Evolutionary conservation across 2,329 filamentous ascomycete genomes (phyloP).

Genomic region (Aspergillus brasiliensis): DNA sequence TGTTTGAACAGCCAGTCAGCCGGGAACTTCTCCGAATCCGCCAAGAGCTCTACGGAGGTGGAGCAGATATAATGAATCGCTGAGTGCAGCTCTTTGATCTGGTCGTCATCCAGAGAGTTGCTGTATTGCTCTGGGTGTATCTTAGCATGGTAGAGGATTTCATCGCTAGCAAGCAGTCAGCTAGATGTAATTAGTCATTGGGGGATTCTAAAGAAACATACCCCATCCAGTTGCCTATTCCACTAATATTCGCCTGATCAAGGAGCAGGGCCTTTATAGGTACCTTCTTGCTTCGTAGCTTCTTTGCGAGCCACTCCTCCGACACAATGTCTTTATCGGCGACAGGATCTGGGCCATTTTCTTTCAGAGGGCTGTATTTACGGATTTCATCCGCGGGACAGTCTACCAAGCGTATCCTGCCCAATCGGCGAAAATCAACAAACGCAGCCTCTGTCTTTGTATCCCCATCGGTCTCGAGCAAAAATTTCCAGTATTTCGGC

Average conservation of each 20-base stretch:
- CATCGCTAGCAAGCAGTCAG: slow-evolving; percentile 59
- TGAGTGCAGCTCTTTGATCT: slow-evolving; percentile 72
- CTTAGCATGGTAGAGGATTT: slow-evolving; percentile 84
- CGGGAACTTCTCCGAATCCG: slow-evolving; percentile 82
- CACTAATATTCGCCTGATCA: slow-evolving; percentile 85
- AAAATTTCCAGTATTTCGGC: slow-evolving; percentile 86
- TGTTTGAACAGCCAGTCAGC: slow-evolving; percentile 85
- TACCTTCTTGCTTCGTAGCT: slow-evolving; percentile 74
- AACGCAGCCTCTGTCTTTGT: slow-evolving; percentile 73
- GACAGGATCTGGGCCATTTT: slow-evolving; percentile 93
- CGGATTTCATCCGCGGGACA: slow-evolving; percentile 76
- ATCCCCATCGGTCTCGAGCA: slow-evolving; percentile 65
- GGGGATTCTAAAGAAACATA: slow-evolving; percentile 34
- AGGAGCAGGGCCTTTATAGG: slow-evolving; percentile 87
- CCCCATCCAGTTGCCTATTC: slow-evolving; percentile 96
- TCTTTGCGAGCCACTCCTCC: slow-evolving; percentile 69
- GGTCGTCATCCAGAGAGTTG: slow-evolving; percentile 72
- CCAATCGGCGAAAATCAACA: slow-evolving; percentile 78
- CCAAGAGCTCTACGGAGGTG: slow-evolving; percentile 74
- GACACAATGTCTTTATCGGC: slow-evolving; percentile 77
- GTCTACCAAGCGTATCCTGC: slow-evolving; percentile 77
- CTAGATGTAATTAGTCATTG: neutral
- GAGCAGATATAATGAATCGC: slow-evolving; percentile 78
- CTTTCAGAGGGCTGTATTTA: slow-evolving; percentile 73
- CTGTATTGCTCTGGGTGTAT: slow-evolving; percentile 93